These are phyloP conservation scores for Hyaloscypha bicolor DNA, from an alignment of 495 filamentous ascomycete species.

Conservation along the genomic window DNA sequence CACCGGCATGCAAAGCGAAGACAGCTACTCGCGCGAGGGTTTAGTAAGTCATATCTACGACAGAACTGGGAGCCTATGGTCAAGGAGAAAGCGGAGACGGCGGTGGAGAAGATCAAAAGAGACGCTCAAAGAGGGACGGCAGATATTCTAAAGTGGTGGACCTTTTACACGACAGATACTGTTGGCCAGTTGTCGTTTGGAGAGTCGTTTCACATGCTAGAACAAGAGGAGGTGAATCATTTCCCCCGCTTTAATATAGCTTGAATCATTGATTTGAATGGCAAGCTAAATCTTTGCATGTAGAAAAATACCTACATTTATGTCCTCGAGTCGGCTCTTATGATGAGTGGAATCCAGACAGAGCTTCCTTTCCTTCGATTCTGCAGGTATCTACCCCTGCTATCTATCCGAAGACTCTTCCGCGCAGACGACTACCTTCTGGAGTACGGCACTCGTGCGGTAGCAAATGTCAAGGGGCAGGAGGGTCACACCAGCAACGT, in stretches of 20 bases:
- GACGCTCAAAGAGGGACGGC: background rate
- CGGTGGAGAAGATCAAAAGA: background rate
- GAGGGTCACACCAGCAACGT: background rate
- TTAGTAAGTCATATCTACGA: background rate
- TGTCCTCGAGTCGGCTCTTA: constrained; percentile 48
- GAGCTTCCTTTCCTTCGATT: constrained; percentile 38
- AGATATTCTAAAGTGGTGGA: constrained; percentile 84
- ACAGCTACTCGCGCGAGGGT: background rate
- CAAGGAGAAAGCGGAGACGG: background rate
- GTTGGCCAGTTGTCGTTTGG: constrained; percentile 73
- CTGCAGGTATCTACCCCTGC: background rate
- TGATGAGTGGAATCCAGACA: constrained; percentile 68
- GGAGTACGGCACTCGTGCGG: background rate
- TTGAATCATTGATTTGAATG: no score
- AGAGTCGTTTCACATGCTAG: constrained; percentile 59
- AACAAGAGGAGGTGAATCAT: constrained; percentile 48
- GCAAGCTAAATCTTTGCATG: no score
- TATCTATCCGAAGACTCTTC: background rate
- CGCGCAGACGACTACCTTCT: background rate
- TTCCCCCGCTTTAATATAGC: no score
- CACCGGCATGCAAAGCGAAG: background rate
- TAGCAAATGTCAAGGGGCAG: background rate
- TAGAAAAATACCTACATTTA: constrained; percentile 50
- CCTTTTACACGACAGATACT: constrained; percentile 90
- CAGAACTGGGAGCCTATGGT: background rate